Evolutionary conservation across 1,139 yeast genomes (phyloP), one percentile per base, ranked within the genome.

Genomic region (Trichomonascaceae sp.): DNA sequence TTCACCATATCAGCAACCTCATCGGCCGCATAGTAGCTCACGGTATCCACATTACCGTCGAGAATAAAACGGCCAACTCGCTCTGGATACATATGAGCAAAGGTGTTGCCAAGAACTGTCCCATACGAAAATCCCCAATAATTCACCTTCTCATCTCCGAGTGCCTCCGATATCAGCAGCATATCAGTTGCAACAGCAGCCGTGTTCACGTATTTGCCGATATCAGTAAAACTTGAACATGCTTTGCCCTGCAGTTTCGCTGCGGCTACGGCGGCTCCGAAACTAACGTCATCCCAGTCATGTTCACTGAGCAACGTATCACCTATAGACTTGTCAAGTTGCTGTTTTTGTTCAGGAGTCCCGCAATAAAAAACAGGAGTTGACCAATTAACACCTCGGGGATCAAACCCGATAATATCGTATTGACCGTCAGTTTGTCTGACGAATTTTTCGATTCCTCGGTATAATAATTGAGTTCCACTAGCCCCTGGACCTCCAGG

Each of bases 401-500:
- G 60, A 43, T 58, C 60, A 44, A 58, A 57, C 2, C 60, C 60
- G 30, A 58, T 49, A 36, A 58, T 51, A 50, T 58, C 60, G 43
- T 57, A 58, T 13, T 50, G 45, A 19, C 58, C 60, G n/a, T 56
- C 60, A 2, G 50, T 51, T 17, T 48, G 24, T 10, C 47, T 53
- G 18, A 50, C 46, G 32, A 58, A 47, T 8, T 32, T 17, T 45
- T 32, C 19, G 8, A 56, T 60, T 32, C 20, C 41, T 8, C 51
- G 41, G 39, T 55, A 57, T 41, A 49, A 44, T 6, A 50, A 41
- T 9, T 32, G 27, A 13, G 60, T 58, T 15, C 60, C 60, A 43
- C 60, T 57, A 9, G 54, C 60, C 22, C 60, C 60, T 36, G 60
- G 60, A 10, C 58, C 57, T 13, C 60, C 60, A 6, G 60, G 58